Evolutionary conservation across 1,284 basidiomycete species (phyloP).

Genomic region (Ceratobasidium papillatum): DNA sequence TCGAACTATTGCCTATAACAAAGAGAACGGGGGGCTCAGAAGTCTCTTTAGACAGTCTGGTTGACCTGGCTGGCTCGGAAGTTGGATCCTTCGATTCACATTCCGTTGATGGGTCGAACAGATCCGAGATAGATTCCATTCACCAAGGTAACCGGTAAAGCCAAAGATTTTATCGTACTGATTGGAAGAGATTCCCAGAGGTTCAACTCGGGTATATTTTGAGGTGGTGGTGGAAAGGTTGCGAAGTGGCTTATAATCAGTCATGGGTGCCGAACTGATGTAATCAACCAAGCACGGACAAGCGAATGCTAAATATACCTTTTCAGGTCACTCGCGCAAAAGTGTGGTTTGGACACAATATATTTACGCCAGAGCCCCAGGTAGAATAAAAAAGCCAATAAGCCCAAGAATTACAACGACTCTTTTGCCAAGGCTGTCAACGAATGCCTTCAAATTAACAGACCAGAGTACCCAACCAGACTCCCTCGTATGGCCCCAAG

Average conservation of each 20-base stretch:
- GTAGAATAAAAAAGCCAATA: too few relatives aligned
- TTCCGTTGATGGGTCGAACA: not conserved
- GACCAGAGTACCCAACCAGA: constrained; percentile 39
- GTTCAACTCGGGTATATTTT: not conserved
- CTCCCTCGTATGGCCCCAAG: constrained; percentile 39
- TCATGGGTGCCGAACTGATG: not conserved
- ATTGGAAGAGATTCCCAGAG: not conserved
- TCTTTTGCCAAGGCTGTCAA: not conserved
- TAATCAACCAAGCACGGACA: not conserved
- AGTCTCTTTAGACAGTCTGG: too few relatives aligned
- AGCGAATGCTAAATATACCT: not conserved
- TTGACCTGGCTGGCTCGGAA: too few relatives aligned
- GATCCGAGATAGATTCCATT: not conserved
- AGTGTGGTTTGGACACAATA: not conserved
- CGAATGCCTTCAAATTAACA: constrained; percentile 21
- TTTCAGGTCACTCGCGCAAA: too few relatives aligned
- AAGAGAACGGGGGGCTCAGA: not conserved
- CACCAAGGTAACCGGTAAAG: not conserved
- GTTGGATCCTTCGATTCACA: not conserved
- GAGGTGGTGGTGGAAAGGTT: not conserved
- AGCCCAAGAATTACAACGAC: too few relatives aligned
- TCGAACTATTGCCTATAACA: not conserved
- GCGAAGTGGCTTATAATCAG: not conserved
- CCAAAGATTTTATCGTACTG: not conserved
- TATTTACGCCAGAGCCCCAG: not conserved